Evolutionary conservation across 345 rosid species (phyloP).

Genomic region (Raphanus raphanistrum): DNA sequence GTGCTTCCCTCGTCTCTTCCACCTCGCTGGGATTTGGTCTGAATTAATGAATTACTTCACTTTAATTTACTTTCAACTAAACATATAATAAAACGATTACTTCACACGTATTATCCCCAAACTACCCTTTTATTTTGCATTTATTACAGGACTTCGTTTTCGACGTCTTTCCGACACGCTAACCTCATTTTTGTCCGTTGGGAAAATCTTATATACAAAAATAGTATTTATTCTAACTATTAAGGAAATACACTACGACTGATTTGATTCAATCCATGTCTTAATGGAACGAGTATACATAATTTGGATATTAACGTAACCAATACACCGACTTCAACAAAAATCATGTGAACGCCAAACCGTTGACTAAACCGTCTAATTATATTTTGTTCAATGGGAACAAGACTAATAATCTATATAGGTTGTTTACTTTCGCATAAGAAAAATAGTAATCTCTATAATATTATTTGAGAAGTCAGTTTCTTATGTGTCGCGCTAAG

Average conservation of each 20-base stretch:
- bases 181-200: conserved; percentile 7
- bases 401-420: background rate
- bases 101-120: conserved; percentile 10
- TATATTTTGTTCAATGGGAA: background rate
- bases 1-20: conserved; percentile 42
- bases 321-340: conserved; percentile 5
- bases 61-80: conserved; percentile 1
- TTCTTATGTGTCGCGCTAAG: too few relatives aligned
- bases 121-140: conserved; percentile 13
- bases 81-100: background rate
- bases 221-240: background rate
- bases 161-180: conserved; percentile 22
- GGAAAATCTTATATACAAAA: background rate
- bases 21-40: conserved; percentile 39
- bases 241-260: background rate
- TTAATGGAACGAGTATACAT: background rate
- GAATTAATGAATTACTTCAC: conserved; percentile 29
- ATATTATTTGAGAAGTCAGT: too few relatives aligned
- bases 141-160: conserved; percentile 13
- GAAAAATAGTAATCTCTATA: background rate
- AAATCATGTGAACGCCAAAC: background rate
- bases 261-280: background rate
- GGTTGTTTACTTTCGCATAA: background rate
- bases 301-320: background rate
- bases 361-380: background rate